Evolutionary conservation across 306 rosid genomes (phyloP), one percentile per base, ranked within the genome.

Genomic region (Cercis canadensis): DNA sequence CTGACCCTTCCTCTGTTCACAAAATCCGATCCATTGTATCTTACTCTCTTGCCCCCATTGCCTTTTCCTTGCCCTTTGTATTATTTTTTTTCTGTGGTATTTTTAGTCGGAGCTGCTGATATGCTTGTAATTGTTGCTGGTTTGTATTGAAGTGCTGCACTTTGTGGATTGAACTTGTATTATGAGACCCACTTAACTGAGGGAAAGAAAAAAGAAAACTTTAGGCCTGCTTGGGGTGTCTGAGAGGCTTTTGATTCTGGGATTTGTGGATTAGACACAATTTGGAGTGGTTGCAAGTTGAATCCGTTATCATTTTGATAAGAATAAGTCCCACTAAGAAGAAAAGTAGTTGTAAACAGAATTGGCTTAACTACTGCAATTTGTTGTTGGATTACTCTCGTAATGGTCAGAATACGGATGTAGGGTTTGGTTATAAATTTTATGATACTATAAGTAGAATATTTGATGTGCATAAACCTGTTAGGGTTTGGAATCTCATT

Each of bases 11-110:
- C 6, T 70, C 88, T n/a, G 86, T 85, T 16, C 86, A 77, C 78
- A 84, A 84, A 77, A 81, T 94, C 85, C 92, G 96, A 89, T 89
- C 96, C 87, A 94, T 94, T 58, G 99, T 94, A 90, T 2, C 4
- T 5, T 8, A 37, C 70, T 64, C 15, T 29, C 62, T 66, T 67
- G 14, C 11, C 47, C 14, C n/a, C 0, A 24, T 17, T 15, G 31
- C 17, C 47, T 13, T 14, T 44, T 32, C n/a, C 36, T 62, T 7
- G 45, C 65, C 16, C 19, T 12, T 46, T 71, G 62, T n/a, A 46
- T 7, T 14, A 18, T 65, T 43, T 5, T 19, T 13, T 17, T 37
- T 37, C 43, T 37, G 13, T 43, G 9, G 47, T 5, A 43, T 43
- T 43, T 43, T 43, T 3, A 11, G 47, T 43, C n/a, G 6, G 40